These are phyloP conservation scores for Pseudopediastrum boryanum DNA, from an alignment of 139 green algal genomes.

Conservation along the genomic window DNA sequence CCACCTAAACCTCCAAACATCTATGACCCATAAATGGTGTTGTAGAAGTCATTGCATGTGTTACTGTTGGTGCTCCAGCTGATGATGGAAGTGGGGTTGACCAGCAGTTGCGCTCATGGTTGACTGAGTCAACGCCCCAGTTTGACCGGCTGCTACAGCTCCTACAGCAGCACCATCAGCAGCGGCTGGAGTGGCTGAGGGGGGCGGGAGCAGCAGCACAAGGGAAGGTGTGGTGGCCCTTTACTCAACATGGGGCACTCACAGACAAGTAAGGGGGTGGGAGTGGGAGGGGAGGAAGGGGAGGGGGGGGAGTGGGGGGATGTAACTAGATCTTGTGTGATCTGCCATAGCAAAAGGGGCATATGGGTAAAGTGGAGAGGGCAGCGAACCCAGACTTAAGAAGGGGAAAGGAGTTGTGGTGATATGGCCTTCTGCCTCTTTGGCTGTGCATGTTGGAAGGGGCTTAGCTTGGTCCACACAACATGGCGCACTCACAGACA, in stretches of 20 bases:
- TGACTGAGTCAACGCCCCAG: conserved; percentile 44
- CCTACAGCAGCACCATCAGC: conserved; percentile 49
- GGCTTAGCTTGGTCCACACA: conserved; percentile 89
- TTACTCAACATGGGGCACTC: conserved; percentile 90
- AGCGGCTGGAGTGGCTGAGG: conserved; percentile 53
- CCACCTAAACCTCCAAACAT: no score
- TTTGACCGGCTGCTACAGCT: conserved; percentile 62
- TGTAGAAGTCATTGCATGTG: no score
- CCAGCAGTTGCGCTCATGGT: conserved; percentile 61
- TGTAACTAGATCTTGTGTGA: no score
- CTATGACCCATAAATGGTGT: no score
- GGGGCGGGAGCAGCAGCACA: conserved; percentile 35
- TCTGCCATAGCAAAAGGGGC: no score
- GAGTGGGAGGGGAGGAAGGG: neutral
- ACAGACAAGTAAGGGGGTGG: conserved; percentile 17
- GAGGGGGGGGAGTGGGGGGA: neutral
- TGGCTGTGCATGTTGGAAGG: neutral
- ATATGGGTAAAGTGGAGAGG: no score
- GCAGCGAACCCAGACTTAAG: no score
- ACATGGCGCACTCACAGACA: conserved; percentile 64
- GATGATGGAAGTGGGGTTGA: conserved; percentile 47
- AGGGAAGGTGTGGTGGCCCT: conserved; percentile 92
- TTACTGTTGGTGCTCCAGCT: no score
- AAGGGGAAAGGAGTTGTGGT: no score
- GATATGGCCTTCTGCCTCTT: neutral